Base-by-base conservation (phyloP, 2,329 filamentous ascomycete species). In the Atkinsonella texensis region DNA sequence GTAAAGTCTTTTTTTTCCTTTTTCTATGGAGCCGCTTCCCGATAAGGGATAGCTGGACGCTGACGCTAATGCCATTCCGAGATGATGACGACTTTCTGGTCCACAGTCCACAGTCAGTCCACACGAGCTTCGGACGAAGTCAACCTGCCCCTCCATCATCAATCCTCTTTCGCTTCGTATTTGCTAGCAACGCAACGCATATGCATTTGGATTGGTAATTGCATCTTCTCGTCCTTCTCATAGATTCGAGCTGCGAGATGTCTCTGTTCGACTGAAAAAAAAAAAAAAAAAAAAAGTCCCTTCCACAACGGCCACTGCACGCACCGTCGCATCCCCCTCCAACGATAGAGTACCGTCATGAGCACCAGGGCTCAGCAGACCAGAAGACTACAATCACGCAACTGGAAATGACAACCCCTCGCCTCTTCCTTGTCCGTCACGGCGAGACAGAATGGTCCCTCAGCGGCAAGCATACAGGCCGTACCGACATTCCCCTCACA, bases 361-460 rank as follows among this genome's bases (percentile, higher is more conserved):
- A 23, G 20, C 20, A 23, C 3, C 20, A 23, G 20, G 2, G 5
- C 20, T 23, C 20, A 3, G 5, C 20, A n/a, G n/a, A n/a, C 5
- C 20, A 23, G 5, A 2, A 5, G 20, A 23, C 20, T 23, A 5
- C 20, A 23, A 18, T 47, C 45, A 35, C 15, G 18, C 45, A 31
- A 12, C 28, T 13, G 18, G 40, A 18, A 31, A 65, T 65, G 63
- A 53, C 63, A 20, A 81, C 83, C 2, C 87, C 87, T 2, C 79
- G 87, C 50, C 83, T 87, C 64, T 91, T 91, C 72, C 80, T 93
- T 59, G 72, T 89, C 65, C 87, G 90, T 60, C 90, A 96, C 64
- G 91, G 90, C 69, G 89, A 96, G 72, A 97, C 90, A 4, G 89
- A 95, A 73, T 97, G 90, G 90, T 94, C 87, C 5, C 80, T 95